phyloP scores from a whole-genome alignment of 2,329 filamentous ascomycete species.

The Rhynchosporium secalis region DNA sequence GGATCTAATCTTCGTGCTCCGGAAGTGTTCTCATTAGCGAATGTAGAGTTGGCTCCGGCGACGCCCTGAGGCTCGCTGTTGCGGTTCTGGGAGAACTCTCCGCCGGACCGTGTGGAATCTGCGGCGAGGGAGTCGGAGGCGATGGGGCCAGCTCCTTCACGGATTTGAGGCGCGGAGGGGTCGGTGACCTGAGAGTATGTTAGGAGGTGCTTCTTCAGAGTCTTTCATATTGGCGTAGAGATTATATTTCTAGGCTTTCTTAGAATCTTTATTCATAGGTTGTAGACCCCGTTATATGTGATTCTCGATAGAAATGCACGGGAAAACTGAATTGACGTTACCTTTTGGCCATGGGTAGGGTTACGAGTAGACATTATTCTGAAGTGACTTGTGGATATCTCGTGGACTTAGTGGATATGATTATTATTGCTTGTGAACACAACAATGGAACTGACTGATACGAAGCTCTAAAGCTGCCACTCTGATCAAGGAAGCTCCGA shows the following conservation, averaged over 20 bases:
- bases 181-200: slow-evolving; percentile 47
- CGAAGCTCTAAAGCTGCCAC: not conserved
- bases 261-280: not conserved
- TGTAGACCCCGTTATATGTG: slow-evolving; percentile 28
- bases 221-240: not conserved
- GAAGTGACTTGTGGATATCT: not conserved
- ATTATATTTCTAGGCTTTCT: not conserved
- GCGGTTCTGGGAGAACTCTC: slow-evolving; percentile 61
- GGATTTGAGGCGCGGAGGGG: slow-evolving; percentile 47
- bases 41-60: slow-evolving; percentile 52
- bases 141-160: slow-evolving; percentile 65
- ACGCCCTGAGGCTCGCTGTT: slow-evolving; percentile 52
- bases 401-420: not conserved
- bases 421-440: not conserved
- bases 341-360: slow-evolving; percentile 31
- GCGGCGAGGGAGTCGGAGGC: slow-evolving; percentile 72
- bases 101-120: slow-evolving; percentile 63
- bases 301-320: slow-evolving; percentile 37
- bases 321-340: slow-evolving; percentile 13
- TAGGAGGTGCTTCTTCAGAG: slow-evolving; percentile 16
- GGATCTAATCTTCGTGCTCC: slow-evolving; percentile 52
- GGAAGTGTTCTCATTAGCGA: slow-evolving; percentile 57
- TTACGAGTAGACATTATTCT: slow-evolving; percentile 43
- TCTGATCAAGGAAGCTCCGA: slow-evolving; percentile 10
- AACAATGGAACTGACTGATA: not conserved